These are phyloP conservation scores for Diutina pseudorugosa DNA, from an alignment of 1,139 yeast species.

Conservation along the genomic window DNA sequence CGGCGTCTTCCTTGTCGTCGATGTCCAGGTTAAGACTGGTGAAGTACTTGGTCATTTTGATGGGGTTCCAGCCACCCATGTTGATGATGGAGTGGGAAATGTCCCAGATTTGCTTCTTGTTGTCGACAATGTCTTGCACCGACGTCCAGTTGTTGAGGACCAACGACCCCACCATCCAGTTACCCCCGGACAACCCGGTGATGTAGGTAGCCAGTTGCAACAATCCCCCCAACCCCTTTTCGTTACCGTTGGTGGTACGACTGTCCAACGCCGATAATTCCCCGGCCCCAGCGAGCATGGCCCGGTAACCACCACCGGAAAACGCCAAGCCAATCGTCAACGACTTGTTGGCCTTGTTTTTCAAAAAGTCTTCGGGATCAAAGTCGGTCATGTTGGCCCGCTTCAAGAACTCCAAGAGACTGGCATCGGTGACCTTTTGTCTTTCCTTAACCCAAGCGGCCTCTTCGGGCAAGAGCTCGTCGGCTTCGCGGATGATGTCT, in stretches of 20 bases:
- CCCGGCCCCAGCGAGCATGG: slow-evolving; percentile 35
- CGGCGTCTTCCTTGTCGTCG: slow-evolving; percentile 22
- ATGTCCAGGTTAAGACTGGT: slow-evolving; percentile 17
- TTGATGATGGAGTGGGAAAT: slow-evolving; percentile 26
- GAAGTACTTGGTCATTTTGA: slow-evolving; percentile 23
- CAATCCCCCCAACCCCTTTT: slow-evolving; percentile 62
- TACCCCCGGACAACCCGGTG: slow-evolving; percentile 78
- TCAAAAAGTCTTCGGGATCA: slow-evolving; percentile 20
- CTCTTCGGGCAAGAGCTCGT: slow-evolving; percentile 11
- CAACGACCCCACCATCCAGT: slow-evolving; percentile 73
- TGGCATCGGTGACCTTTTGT: slow-evolving; percentile 19
- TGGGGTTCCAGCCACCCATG: slow-evolving; percentile 23
- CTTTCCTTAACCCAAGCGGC: slow-evolving; percentile 17
- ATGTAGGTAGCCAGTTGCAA: slow-evolving; percentile 64
- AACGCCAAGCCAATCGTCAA: slow-evolving; percentile 31
- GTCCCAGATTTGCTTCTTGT: slow-evolving; percentile 23
- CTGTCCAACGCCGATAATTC: slow-evolving; percentile 25
- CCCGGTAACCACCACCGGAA: slow-evolving; percentile 36
- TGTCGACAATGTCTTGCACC: slow-evolving; percentile 36
- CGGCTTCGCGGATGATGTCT: not conserved
- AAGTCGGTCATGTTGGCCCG: slow-evolving; percentile 23
- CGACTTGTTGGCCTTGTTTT: slow-evolving; percentile 16
- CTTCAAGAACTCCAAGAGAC: slow-evolving; percentile 20
- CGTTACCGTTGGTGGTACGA: slow-evolving; percentile 16
- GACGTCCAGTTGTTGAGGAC: slow-evolving; percentile 77